phyloP scores from a whole-genome alignment of 441 rosid genomes.

The Metrosideros polymorpha region DNA sequence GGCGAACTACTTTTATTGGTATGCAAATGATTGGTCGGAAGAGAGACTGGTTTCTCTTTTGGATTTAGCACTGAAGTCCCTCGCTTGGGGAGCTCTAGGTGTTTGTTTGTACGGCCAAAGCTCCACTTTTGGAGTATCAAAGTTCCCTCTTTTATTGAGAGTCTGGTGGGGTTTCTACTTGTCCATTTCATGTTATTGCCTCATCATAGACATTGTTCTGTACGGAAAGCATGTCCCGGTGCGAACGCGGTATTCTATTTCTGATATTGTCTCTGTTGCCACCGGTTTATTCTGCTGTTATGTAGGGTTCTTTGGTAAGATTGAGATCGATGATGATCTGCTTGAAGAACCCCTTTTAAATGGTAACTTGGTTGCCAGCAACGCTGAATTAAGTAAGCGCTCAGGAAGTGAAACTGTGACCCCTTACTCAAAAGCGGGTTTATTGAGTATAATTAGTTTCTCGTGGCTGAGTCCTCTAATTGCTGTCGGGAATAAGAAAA shows the following conservation, averaged over 20 bases:
- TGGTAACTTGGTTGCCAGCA: conserved; percentile 21
- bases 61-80: conserved; percentile 47
- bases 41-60: conserved; percentile 41
- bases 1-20: conserved; percentile 47
- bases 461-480: conserved; percentile 74
- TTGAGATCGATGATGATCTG: conserved; percentile 18
- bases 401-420: conserved; percentile 37
- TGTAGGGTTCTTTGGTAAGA: conserved; percentile 37
- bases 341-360: conserved; percentile 59
- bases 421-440: conserved; percentile 57
- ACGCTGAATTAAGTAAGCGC: conserved; percentile 17
- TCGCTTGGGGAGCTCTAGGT: conserved; percentile 58
- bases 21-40: conserved; percentile 42
- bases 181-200: conserved; percentile 44
- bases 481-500: conserved; percentile 66
- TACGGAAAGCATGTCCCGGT: conserved; percentile 15
- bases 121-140: conserved; percentile 13
- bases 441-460: conserved; percentile 52
- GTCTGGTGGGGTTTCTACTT: conserved; percentile 71
- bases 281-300: conserved; percentile 48
- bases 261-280: conserved; percentile 39
- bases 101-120: conserved; percentile 26
- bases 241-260: conserved; percentile 23
- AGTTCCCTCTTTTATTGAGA: conserved; percentile 47
- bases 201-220: conserved; percentile 42